A percentile compares a stretch with the other conserved stretches of the same genome.
Conservation (phyloP, 176 grass and related monocot genomes). For the Elymus sibiricus region DNA sequence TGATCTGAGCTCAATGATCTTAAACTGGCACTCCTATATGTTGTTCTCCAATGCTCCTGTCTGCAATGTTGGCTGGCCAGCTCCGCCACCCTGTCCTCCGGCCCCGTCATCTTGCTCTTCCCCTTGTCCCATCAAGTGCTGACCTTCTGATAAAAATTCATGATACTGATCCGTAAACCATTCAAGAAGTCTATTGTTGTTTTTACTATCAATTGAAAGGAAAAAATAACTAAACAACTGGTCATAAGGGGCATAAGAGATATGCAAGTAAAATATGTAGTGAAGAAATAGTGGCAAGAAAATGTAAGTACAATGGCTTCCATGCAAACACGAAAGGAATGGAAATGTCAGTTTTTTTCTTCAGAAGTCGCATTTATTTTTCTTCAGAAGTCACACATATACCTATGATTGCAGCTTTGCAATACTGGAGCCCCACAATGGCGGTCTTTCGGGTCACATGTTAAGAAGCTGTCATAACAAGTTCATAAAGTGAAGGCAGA, state of each 20-base stretch:
- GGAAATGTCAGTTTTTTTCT: background rate
- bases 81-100: too few relatives aligned
- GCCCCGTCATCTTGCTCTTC: too few relatives aligned
- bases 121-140: too few relatives aligned
- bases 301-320: background rate
- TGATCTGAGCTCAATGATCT: too few relatives aligned
- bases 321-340: conserved; percentile 5
- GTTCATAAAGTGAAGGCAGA: conserved; percentile 72
- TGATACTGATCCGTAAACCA: conserved; percentile 88
- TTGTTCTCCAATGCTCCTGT: too few relatives aligned
- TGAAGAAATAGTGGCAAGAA: background rate
- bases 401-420: conserved; percentile 95
- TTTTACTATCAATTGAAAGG: conserved; percentile 24
- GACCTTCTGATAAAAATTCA: conserved; percentile 97
- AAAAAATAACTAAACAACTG: conserved; percentile 16
- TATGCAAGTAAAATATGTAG: too few relatives aligned
- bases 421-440: conserved; percentile 91
- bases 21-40: too few relatives aligned
- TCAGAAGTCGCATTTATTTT: background rate
- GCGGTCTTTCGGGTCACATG: conserved; percentile 76
- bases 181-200: conserved; percentile 74
- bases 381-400: background rate
- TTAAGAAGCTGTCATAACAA: conserved; percentile 77
- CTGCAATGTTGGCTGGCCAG: too few relatives aligned
- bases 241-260: background rate